phyloP scores from a whole-genome alignment of 1,284 basidiomycete species.

The Meira miltonrushii region DNA sequence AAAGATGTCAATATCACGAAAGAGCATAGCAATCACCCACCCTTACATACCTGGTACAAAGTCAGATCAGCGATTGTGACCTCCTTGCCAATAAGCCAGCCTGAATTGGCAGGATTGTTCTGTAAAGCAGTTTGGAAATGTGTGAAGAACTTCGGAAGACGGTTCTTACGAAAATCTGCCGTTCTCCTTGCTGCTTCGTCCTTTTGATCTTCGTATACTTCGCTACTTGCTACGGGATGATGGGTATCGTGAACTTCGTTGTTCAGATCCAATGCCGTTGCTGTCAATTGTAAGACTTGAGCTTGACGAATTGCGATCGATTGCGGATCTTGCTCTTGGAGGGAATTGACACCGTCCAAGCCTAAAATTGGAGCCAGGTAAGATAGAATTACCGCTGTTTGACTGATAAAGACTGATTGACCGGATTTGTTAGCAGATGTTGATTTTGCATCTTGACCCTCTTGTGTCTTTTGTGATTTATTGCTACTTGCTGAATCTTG shows the following conservation, averaged over 20 bases:
- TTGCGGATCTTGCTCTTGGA: constrained; percentile 9
- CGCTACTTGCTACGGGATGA: constrained; percentile 23
- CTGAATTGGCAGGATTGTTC: constrained; percentile 36
- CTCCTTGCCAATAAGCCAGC: not conserved
- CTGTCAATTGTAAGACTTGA: constrained; percentile 55
- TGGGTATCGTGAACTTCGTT: constrained; percentile 55
- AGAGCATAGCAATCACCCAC: not conserved
- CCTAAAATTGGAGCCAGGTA: constrained; percentile 55
- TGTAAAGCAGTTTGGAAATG: constrained; percentile 49
- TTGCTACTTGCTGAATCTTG: not conserved
- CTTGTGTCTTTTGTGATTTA: constrained; percentile 6
- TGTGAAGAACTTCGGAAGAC: constrained; percentile 58
- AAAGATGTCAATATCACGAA: not conserved
- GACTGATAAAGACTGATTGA: constrained; percentile 42
- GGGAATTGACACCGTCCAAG: constrained; percentile 27
- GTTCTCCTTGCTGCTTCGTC: constrained; percentile 52
- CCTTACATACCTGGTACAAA: constrained; percentile 53
- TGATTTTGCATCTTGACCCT: constrained; percentile 14
- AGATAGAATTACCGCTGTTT: constrained; percentile 56
- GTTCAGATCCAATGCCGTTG: constrained; percentile 56
- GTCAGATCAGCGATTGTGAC: constrained; percentile 55
- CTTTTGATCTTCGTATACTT: constrained; percentile 58
- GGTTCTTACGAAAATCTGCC: constrained; percentile 54
- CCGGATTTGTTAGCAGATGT: not conserved
- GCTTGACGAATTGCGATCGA: constrained; percentile 23